Conservation (phyloP, 192 early-diverging fungal species). For the Coemansia sp. region DNA sequence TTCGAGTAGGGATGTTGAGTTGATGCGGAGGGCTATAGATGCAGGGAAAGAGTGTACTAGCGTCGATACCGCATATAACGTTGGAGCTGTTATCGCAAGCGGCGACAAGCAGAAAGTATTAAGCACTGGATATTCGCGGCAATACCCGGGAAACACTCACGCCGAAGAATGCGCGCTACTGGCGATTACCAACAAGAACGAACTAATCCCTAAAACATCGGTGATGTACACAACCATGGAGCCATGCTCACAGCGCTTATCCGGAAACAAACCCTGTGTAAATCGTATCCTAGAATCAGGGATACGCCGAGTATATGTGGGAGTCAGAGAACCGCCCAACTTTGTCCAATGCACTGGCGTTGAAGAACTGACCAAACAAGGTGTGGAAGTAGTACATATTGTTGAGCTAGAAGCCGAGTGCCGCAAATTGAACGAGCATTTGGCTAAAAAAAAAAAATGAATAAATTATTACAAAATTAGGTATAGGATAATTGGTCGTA, state of each 20-base stretch:
- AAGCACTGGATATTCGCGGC: constrained; percentile 85
- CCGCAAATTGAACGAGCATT: constrained; percentile 66
- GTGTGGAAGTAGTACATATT: constrained; percentile 74
- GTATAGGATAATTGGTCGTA: constrained; percentile 1
- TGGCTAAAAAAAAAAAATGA: neutral
- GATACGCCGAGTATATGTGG: constrained; percentile 78
- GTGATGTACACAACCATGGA: constrained; percentile 94
- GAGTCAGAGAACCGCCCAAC: constrained; percentile 79
- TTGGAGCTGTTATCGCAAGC: constrained; percentile 77
- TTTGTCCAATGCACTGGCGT: constrained; percentile 87
- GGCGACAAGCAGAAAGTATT: constrained; percentile 55
- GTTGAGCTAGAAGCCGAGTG: constrained; percentile 72
- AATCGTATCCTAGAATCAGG: constrained; percentile 63
- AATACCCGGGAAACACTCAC: constrained; percentile 96
- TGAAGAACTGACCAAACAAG: constrained; percentile 60
- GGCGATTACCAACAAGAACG: constrained; percentile 54
- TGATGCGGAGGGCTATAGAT: constrained; percentile 79
- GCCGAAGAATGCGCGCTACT: constrained; percentile 90
- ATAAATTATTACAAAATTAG: neutral
- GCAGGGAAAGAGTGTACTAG: constrained; percentile 72
- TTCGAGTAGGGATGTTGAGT: constrained; percentile 51
- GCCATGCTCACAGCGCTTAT: constrained; percentile 85
- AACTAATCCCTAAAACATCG: neutral
- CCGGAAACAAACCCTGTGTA: constrained; percentile 80
- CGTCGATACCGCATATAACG: constrained; percentile 83